Percentiles rank a stretch among this genome's conserved stretches.
Evolutionary conservation across 2,329 filamentous ascomycete genomes (phyloP).

Genomic region (Onygenales sp.): DNA sequence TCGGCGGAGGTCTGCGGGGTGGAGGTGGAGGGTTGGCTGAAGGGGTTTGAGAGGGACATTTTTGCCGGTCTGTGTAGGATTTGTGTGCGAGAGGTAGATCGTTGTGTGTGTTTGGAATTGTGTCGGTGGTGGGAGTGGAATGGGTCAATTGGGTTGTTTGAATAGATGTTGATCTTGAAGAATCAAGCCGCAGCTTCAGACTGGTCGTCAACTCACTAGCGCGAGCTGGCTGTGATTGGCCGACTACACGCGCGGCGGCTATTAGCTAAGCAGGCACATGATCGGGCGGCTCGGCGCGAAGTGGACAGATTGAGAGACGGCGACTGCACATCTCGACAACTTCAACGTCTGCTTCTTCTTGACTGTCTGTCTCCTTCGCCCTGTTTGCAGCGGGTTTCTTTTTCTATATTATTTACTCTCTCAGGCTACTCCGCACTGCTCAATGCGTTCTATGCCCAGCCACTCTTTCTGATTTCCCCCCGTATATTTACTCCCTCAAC

Average conservation of each 20-base stretch:
- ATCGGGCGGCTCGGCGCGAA: not conserved
- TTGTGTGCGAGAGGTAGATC: not conserved
- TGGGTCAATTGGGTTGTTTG: not conserved
- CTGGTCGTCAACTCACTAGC: no score
- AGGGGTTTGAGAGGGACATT: slow-evolving; percentile 33
- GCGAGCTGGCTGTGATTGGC: not conserved
- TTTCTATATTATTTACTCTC: not conserved
- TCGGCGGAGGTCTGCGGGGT: slow-evolving; percentile 21
- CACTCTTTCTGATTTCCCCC: not conserved
- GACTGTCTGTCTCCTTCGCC: not conserved
- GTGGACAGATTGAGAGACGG: slow-evolving; percentile 3
- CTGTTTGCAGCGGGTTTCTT: not conserved
- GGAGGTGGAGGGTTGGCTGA: slow-evolving; percentile 20
- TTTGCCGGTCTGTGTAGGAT: slow-evolving; percentile 1
- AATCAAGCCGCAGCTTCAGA: no score
- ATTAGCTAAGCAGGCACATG: not conserved
- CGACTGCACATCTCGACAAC: not conserved
- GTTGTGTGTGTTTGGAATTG: not conserved
- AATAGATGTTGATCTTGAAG: not conserved
- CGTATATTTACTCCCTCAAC: not conserved
- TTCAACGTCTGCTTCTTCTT: not conserved
- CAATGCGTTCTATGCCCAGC: not conserved
- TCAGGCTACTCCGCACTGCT: not conserved
- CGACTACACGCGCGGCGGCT: not conserved
- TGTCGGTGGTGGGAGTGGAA: slow-evolving; percentile 3